These are phyloP conservation scores for Barnettozyma botsteinii DNA, from an alignment of 805 yeast species.

Conservation along the genomic window DNA sequence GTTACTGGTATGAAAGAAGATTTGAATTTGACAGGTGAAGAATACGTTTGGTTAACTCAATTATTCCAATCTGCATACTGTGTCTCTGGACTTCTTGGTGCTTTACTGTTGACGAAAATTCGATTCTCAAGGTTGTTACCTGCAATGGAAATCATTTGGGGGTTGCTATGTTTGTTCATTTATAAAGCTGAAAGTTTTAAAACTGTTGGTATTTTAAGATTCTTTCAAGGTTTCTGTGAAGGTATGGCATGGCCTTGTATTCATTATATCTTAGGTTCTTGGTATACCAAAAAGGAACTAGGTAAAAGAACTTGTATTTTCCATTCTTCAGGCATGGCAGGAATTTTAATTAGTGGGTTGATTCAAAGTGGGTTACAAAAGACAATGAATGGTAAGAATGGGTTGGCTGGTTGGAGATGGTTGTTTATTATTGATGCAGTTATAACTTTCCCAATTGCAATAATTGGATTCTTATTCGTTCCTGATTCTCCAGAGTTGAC, in stretches of 20 bases:
- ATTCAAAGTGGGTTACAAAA: constrained; percentile 20
- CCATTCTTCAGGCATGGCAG: constrained; percentile 8
- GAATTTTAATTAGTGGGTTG: constrained; percentile 30
- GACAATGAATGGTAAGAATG: constrained; percentile 7
- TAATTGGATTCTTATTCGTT: constrained; percentile 27
- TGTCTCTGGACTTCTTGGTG: constrained; percentile 6
- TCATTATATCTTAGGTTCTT: constrained; percentile 51
- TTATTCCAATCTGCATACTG: constrained; percentile 9
- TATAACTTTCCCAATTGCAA: constrained; percentile 14
- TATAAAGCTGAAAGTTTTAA: constrained; percentile 7
- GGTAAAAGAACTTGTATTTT: constrained; percentile 56
- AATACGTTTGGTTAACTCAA: constrained; percentile 23
- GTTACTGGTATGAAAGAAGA: constrained; percentile 49
- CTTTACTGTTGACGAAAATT: constrained; percentile 5
- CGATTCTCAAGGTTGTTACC: constrained; percentile 8
- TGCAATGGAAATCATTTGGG: constrained; percentile 16
- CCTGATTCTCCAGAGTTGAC: constrained; percentile 36
- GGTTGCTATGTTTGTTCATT: constrained; percentile 45
- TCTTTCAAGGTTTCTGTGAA: constrained; percentile 58
- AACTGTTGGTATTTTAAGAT: constrained; percentile 44
- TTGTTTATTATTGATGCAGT: constrained; percentile 12
- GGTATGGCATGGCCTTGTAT: constrained; percentile 55
- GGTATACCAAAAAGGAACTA: constrained; percentile 49
- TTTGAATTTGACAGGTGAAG: constrained; percentile 44
- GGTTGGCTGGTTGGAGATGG: constrained; percentile 13